Percentiles rank a stretch among this genome's conserved stretches.
Conservation (phyloP, 768 basidiomycete species). For the Coprinellus micaceus region DNA sequence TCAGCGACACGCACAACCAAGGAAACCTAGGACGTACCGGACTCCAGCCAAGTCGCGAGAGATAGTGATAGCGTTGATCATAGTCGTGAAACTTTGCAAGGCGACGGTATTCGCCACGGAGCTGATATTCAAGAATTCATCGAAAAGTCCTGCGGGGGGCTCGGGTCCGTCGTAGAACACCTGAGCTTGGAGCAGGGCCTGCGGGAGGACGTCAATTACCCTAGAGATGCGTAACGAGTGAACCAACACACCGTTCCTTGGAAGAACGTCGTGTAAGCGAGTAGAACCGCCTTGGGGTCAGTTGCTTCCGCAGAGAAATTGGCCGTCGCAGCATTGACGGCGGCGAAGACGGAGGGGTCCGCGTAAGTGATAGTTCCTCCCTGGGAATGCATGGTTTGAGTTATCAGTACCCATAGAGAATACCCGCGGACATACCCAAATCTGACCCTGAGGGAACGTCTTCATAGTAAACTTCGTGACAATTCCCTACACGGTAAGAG, state of each 20-base stretch:
- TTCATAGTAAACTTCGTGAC: conserved; percentile 56
- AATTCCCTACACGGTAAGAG: conserved; percentile 39
- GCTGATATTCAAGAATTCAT: conserved; percentile 47
- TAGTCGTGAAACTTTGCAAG: background rate
- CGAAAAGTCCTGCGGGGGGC: conserved; percentile 47
- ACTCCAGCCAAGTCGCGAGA: conserved; percentile 24
- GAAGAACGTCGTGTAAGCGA: no score
- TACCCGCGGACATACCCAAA: conserved; percentile 46
- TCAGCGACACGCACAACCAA: no score
- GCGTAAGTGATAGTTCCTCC: conserved; percentile 43
- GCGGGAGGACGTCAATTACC: background rate
- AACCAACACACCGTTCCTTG: no score
- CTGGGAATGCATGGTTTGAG: conserved; percentile 31
- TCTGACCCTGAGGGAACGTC: conserved; percentile 49
- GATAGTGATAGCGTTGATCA: conserved; percentile 28
- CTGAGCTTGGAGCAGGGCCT: conserved; percentile 21
- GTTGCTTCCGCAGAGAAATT: no score
- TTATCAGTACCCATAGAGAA: background rate
- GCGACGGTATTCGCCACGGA: background rate
- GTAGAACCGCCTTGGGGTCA: no score
- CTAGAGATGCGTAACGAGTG: no score
- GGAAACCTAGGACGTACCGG: no score
- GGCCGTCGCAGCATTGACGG: no score
- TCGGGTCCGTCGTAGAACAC: conserved; percentile 60
- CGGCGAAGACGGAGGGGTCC: conserved; percentile 29